phyloP scores from a whole-genome alignment of 345 rosid genomes.

The Linum usitatissimum region DNA sequence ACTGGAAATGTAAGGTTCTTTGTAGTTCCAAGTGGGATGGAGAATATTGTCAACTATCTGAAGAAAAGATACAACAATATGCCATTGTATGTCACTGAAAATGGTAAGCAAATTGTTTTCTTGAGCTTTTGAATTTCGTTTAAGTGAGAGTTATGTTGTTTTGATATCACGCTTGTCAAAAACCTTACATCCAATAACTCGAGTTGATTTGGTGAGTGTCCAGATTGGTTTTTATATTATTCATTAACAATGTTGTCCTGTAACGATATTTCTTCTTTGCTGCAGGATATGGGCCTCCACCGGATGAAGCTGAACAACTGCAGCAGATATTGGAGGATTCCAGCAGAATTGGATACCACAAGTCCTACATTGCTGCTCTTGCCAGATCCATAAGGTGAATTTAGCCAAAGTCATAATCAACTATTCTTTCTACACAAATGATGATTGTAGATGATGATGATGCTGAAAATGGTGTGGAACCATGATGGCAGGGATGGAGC shows the following conservation, averaged over 20 bases:
- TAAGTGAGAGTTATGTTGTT: background rate
- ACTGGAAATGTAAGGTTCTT: conserved; percentile 23
- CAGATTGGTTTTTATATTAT: too few relatives aligned
- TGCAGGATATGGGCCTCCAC: conserved; percentile 28
- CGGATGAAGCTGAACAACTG: conserved; percentile 1
- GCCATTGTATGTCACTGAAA: conserved; percentile 36
- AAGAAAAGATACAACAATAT: conserved; percentile 34
- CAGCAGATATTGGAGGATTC: conserved; percentile 17
- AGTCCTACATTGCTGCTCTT: conserved; percentile 28
- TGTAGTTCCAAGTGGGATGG: conserved; percentile 40
- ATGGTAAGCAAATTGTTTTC: conserved; percentile 18
- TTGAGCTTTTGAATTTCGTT: background rate
- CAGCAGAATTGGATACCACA: conserved; percentile 25
- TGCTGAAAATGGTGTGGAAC: too few relatives aligned
- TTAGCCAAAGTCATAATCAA: too few relatives aligned
- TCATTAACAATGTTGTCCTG: too few relatives aligned
- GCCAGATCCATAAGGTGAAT: conserved; percentile 29
- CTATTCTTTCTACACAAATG: too few relatives aligned
- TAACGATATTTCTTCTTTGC: too few relatives aligned
- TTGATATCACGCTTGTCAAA: background rate
- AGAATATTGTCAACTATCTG: conserved; percentile 25
- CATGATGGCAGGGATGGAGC: conserved; percentile 27
- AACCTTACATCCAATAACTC: too few relatives aligned
- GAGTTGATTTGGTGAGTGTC: too few relatives aligned
- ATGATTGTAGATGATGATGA: too few relatives aligned